Conservation (phyloP, 345 rosid genomes). For the Linum lewisii region DNA sequence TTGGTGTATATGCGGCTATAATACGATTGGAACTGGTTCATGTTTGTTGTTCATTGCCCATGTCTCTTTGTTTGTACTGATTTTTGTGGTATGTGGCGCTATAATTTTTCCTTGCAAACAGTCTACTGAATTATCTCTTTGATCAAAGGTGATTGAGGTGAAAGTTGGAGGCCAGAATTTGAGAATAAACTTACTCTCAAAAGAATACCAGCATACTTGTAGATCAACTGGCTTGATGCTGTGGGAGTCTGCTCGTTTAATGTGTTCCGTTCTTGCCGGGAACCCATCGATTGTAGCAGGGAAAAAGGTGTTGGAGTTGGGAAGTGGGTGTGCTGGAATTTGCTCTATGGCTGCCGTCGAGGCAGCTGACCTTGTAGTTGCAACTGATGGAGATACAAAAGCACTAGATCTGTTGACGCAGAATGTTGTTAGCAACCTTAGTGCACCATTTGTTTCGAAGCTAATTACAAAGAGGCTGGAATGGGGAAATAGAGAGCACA, state of each 20-base stretch:
- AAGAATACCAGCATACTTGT: slow-evolving; percentile 82
- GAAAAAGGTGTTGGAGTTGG: slow-evolving; percentile 64
- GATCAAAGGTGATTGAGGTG: slow-evolving; percentile 38
- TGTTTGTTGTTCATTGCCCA: background rate
- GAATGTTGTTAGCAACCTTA: slow-evolving; percentile 50
- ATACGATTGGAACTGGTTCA: background rate
- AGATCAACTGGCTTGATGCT: slow-evolving; percentile 91
- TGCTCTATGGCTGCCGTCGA: slow-evolving; percentile 77
- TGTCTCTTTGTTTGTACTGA: background rate
- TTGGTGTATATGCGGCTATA: no score
- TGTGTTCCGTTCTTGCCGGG: slow-evolving; percentile 64
- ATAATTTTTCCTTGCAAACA: background rate
- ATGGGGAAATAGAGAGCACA: slow-evolving; percentile 68
- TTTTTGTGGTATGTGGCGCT: background rate
- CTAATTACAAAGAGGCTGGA: slow-evolving; percentile 42
- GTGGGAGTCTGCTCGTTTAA: slow-evolving; percentile 86
- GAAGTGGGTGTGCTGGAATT: slow-evolving; percentile 75
- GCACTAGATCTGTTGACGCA: slow-evolving; percentile 46
- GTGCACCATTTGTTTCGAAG: slow-evolving; percentile 29
- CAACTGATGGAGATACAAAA: slow-evolving; percentile 64
- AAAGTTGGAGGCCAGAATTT: slow-evolving; percentile 32
- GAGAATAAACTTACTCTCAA: slow-evolving; percentile 49
- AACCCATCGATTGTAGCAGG: slow-evolving; percentile 63
- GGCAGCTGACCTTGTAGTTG: slow-evolving; percentile 58
- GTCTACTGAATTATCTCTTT: slow-evolving; percentile 1